Evolutionary conservation across 495 filamentous ascomycete genomes (phyloP), one percentile per base, ranked within the genome.

Genomic region (Astrocystis sublimbata): DNA sequence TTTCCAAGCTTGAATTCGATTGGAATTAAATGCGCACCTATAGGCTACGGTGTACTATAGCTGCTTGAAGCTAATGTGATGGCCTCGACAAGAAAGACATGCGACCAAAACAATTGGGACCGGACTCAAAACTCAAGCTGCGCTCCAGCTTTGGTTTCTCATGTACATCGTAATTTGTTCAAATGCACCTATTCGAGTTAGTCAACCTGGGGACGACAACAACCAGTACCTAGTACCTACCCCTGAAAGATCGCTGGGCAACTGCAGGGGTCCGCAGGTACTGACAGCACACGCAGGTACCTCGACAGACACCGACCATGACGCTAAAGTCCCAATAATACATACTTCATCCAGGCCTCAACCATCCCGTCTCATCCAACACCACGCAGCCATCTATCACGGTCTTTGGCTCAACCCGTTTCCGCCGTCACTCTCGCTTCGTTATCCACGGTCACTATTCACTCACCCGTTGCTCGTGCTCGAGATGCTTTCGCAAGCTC

Each of bases 401-500:
- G n/a, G 24, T 4, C 10, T 38, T 38, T 28, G 23, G 13, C 31
- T 30, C 56, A 50, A 12, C 42, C 26, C 43, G 6, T 42, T 30
- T 35, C 17, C 26, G 40, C 23, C 21, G 17, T 41, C n/a, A 12
- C 24, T 26, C 47, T 42, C 36, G 24, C 26, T 28, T 26, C 10
- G 1, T 36, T 55, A 19, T 50, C 23, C 10, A 10, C 24, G n/a
- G n/a, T n/a, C n/a, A n/a, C n/a, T n/a, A n/a, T n/a, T n/a, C n/a
- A n/a, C n/a, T n/a, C 40, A 38, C 33, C 49, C 42, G 3, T 21
- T 8, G 26, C 17, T 55, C 36, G 17, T 56, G 41, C 59, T 57
- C 70, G 65, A 68, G 57, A 72, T 72, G 70, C 33, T 67, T 65
- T 65, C 38, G 43, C 57, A 56, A 41, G 33, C 36, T 57, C 42